Conservation (phyloP, 179 eudicot genomes). For the Gypsophila paniculata region DNA sequence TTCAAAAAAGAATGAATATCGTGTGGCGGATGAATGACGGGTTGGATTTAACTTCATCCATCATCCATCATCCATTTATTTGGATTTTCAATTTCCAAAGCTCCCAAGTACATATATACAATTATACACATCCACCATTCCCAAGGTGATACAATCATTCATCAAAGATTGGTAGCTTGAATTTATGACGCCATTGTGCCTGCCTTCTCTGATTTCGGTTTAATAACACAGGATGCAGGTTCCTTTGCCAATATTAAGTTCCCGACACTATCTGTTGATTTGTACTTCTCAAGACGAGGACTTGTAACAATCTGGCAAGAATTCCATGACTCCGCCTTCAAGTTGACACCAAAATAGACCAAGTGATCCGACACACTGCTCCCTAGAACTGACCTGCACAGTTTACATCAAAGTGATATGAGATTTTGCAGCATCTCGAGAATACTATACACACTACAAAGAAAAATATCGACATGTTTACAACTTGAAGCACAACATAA, state of each 20-base stretch:
- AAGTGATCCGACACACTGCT: constrained; percentile 80
- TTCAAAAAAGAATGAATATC: too few species aligned
- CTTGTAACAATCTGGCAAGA: constrained; percentile 57
- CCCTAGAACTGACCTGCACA: constrained; percentile 79
- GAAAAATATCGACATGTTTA: too few species aligned
- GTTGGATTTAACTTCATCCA: too few species aligned
- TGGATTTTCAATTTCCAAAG: too few species aligned
- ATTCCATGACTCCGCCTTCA: constrained; percentile 56
- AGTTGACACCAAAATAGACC: constrained; percentile 54
- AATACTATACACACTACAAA: background rate
- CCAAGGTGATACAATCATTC: background rate
- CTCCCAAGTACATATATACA: too few species aligned
- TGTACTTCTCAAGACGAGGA: constrained; percentile 36
- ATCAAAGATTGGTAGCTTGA: background rate
- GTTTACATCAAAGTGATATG: constrained; percentile 1
- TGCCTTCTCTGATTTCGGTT: constrained; percentile 21
- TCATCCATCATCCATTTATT: too few species aligned
- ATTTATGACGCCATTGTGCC: constrained; percentile 11
- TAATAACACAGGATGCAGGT: constrained; percentile 28
- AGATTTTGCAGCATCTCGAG: background rate
- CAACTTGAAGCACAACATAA: background rate
- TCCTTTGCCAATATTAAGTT: constrained; percentile 50
- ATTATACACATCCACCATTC: background rate
- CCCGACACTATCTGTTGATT: constrained; percentile 43
- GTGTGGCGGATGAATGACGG: too few species aligned